Evolutionary conservation across 2,329 filamentous ascomycete genomes (phyloP).

Genomic region (Podosphaera leucotricha): DNA sequence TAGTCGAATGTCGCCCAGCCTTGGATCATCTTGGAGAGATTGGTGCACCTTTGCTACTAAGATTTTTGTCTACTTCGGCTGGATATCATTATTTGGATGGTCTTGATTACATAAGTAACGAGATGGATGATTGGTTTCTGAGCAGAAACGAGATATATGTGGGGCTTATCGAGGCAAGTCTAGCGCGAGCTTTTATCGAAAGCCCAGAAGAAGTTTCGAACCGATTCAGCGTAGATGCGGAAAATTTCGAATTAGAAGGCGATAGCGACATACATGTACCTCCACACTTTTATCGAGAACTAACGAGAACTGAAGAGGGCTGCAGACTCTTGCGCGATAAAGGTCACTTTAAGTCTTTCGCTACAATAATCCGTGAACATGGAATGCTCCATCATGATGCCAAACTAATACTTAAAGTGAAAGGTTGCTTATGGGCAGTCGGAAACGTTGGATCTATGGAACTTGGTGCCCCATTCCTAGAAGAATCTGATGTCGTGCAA

Average conservation of each 20-base stretch:
- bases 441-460: conserved; percentile 98
- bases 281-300: conserved; percentile 92
- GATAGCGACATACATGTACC: conserved; percentile 34
- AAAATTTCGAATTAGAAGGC: conserved; percentile 21
- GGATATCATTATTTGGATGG: conserved; percentile 95
- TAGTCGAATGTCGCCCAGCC: conserved; percentile 85
- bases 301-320: conserved; percentile 79
- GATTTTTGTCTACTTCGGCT: conserved; percentile 86
- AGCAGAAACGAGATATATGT: conserved; percentile 96
- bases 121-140: conserved; percentile 99
- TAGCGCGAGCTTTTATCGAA: conserved; percentile 55
- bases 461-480: conserved; percentile 78
- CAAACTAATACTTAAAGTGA: conserved; percentile 78
- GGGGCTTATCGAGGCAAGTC: conserved; percentile 76
- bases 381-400: conserved; percentile 64
- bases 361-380: conserved; percentile 65
- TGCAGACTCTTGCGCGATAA: conserved; percentile 78
- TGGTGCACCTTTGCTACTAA: conserved; percentile 70
- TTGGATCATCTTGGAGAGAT: conserved; percentile 93
- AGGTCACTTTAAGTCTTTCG: conserved; percentile 90
- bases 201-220: conserved; percentile 19
- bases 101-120: conserved; percentile 93
- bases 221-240: conserved; percentile 19
- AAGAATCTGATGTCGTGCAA: conserved; percentile 69
- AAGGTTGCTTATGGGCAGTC: conserved; percentile 91